Evolutionary conservation across 306 rosid species (phyloP), one percentile per base, ranked within the genome.

Genomic region (Trifolium dubium): DNA sequence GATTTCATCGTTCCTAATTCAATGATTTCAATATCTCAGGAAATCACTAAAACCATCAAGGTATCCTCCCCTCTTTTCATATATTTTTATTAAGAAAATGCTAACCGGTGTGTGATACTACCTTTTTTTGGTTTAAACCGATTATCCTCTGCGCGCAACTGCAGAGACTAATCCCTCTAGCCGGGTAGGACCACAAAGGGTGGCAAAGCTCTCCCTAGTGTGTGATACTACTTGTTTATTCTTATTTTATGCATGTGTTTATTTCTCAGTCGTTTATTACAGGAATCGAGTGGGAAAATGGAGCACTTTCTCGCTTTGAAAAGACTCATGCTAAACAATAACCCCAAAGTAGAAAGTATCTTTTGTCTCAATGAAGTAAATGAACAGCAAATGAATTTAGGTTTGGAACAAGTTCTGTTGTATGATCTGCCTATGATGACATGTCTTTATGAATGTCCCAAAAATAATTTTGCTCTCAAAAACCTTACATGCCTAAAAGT

Each of bases 401-500:
- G 3, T 4, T 23, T 56, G 29, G 10, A 11, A 40, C 0, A 2
- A 0, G 5, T 75, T 13, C 0, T 0, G 0, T 31, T 75, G 31
- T 0, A 2, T 0, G 0, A 29, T 10, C 2, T 66, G 1, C 1
- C 19, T 15, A 14, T 1, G 10, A 11, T 66, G 73, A 40, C 7
- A 8, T 4, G 10, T 11, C 12, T 31, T 39, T 75, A 10, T 30
- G 23, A 0, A 2, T 67, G 73, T 23, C 47, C 73, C 4, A 66
- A 29, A 30, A 15, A 41, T 31, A 39, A 14, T 11, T 17, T 66
- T 29, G 1, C 2, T 49, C 67, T 75, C 47, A 9, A 5, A 15
- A 75, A 55, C 9, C 67, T 75, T 3, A 1, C 0, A 15, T 0
- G 0, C 0, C 1, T 66, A 40, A 0, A 0, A 41, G 39, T 66